Evolutionary conservation across 805 yeast species (phyloP), one percentile per base, ranked within the genome.

Genomic region (Saccharomycopsis schoenii): DNA sequence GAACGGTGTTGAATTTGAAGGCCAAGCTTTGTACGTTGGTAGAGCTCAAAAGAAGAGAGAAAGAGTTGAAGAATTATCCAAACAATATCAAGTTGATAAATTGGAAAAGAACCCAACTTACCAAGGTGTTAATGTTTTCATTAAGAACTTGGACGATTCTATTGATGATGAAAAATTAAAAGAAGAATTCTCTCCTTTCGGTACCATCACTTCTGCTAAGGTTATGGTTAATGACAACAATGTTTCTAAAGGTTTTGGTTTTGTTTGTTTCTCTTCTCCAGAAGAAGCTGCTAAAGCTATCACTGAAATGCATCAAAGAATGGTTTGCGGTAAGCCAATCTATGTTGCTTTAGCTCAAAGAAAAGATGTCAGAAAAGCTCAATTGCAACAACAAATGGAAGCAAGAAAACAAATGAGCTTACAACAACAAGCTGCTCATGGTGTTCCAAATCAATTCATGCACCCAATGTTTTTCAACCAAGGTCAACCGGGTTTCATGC

Each of bases 271-370:
- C 88, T 85, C 97, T 61, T 77, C 94, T 66, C 97, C 98, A 72
- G 99, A 94, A 77, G 99, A 94, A 84, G 99, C 99, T 69, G 89
- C 97, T 71, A 91, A 90, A 80, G 99, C 99, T 67, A 90, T 93
- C 75, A 83, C 93, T 69, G 99, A 93, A 82, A 92, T 93, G 97
- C 91, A 93, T 84, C 97, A 91, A 80, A 88, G 91, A 75, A 88
- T 93, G 86, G 84, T 94, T 69, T 86, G 84, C 69, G 90, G 92
- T 74, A 94, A 94, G 83, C 99, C 98, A 71, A 82, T 94, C 73
- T 94, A 93, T 76, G 99, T 94, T 77, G 97, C 97, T 64, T 85
- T 94, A 73, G 99, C 99, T 69, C 99, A 94, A 84, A 89, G 97
- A 77, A 93, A 90, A 81, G 99, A 93, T 70, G 96, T 90, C 62